Base-by-base conservation (phyloP, 1,284 basidiomycete genomes). In the Kalmanozyma brasiliensis region DNA sequence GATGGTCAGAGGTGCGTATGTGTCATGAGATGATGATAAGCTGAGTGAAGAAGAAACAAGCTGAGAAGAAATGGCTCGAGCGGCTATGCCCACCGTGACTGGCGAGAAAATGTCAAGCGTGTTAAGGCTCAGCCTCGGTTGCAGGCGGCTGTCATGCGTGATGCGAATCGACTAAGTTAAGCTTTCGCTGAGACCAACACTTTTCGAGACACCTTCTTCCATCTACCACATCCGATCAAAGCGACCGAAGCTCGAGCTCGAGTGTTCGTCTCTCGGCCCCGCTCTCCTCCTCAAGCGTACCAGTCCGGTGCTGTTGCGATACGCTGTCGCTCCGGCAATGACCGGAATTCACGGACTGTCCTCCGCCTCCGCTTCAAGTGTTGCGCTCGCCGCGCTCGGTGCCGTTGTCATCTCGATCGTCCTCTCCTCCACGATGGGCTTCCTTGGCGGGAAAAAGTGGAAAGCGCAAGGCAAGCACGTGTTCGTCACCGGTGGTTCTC, bases 401-500 rank as follows among this genome's bases (percentile, higher is more conserved):
- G 43, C 47, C 1, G 32, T 52, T 8, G 17, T 63, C 24, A 24
- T 52, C 9, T 52, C 56, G 29, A 19, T 68, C 42, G 24, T 58
- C 36, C 38, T 59, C 30, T 58, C 65, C 20, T 49, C 62, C 45
- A 63, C 44, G 49, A 68, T 68, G 65, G 55, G 59, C 33, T 19
- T 49, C 2, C 24, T 68, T 43, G 37, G 49, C 16, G 33, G 49
- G 24, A 68, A 55, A 22, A 63, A 34, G 26, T 68, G 65, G 65
- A 58, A 49, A 9, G 35, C 65, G 11, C 42, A 51, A 20, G 65
- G 55, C 1, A 62, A 78, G 65, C 49, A 76, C 44, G 63, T 76
- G n/a, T 52, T 79, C 89, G 84, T 93, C 49, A 91, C 91, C 14
- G 93, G 92, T 22, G 92, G 91, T 1, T 91, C 89, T 9, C 86